Conservation (phyloP, 1,284 basidiomycete genomes). For the Heliocybe sulcata region DNA sequence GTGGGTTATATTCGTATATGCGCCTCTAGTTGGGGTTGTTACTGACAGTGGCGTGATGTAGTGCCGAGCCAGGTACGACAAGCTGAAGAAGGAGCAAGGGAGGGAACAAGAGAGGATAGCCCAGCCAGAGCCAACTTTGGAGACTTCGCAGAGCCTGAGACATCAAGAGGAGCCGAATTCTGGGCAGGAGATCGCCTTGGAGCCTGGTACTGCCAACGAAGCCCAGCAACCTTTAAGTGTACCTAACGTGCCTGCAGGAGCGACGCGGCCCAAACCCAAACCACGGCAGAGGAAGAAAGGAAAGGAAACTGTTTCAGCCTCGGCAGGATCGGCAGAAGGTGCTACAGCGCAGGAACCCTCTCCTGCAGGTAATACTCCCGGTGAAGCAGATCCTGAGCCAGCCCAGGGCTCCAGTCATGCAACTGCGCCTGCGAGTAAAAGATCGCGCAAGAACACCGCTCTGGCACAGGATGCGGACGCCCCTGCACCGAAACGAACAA, state of each 20-base stretch:
- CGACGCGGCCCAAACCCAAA: conserved; percentile 13
- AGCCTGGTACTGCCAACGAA: background rate
- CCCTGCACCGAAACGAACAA: background rate
- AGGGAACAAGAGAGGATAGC: conserved; percentile 2
- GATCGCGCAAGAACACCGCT: background rate
- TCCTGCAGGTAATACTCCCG: background rate
- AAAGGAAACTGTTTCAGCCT: background rate
- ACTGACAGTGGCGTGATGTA: conserved; percentile 16
- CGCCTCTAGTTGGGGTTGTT: background rate
- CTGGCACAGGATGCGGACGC: background rate
- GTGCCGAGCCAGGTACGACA: conserved; percentile 42
- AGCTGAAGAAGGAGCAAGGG: conserved; percentile 14
- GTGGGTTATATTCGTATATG: conserved; percentile 25
- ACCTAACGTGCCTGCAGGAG: background rate
- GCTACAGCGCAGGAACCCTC: background rate
- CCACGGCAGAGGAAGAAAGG: conserved; percentile 11
- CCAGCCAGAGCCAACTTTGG: background rate
- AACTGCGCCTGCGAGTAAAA: background rate
- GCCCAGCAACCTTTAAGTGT: background rate
- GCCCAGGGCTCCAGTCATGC: background rate
- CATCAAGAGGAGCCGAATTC: background rate
- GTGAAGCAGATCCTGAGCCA: background rate
- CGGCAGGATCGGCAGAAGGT: background rate
- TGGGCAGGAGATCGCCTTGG: background rate
- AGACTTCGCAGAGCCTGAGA: background rate